Evolutionary conservation across 371 early-diverging fungal genomes (phyloP).

Genomic region (Nosema muscidifuracis): DNA sequence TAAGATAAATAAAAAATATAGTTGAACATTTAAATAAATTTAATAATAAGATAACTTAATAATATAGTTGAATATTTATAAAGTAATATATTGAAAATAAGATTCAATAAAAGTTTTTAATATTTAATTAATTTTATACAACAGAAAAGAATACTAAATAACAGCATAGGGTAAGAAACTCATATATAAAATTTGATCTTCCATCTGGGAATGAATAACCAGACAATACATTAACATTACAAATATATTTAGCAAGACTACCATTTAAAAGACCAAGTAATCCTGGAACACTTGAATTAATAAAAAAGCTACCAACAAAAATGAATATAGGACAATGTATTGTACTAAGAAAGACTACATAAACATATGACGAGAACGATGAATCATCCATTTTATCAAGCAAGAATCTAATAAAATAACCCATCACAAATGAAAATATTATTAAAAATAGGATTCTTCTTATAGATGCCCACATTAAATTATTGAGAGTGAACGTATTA

Average conservation of each 20-base stretch:
- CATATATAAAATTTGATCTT: background rate
- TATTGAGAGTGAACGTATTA: too few species aligned
- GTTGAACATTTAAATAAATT: too few species aligned
- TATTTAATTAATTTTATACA: background rate
- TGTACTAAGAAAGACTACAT: slow-evolving; percentile 1
- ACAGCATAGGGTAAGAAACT: background rate
- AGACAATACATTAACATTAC: background rate
- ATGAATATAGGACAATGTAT: slow-evolving; percentile 6
- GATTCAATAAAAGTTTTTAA: background rate
- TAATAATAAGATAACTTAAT: too few species aligned
- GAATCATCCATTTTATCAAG: slow-evolving; percentile 8
- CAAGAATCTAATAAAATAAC: background rate
- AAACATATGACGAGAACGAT: slow-evolving; percentile 3
- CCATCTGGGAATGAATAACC: background rate
- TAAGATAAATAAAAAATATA: too few species aligned
- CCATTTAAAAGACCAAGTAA: background rate
- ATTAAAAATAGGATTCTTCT: too few species aligned
- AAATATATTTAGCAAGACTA: background rate
- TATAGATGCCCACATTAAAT: too few species aligned
- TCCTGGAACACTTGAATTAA: too few species aligned
- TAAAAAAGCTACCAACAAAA: background rate
- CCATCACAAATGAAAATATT: background rate
- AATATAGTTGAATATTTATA: too few species aligned
- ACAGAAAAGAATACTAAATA: background rate
- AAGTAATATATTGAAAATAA: too few species aligned